phyloP scores from a whole-genome alignment of 2,329 filamentous ascomycete species.

The Pseudogymnoascus sp. region DNA sequence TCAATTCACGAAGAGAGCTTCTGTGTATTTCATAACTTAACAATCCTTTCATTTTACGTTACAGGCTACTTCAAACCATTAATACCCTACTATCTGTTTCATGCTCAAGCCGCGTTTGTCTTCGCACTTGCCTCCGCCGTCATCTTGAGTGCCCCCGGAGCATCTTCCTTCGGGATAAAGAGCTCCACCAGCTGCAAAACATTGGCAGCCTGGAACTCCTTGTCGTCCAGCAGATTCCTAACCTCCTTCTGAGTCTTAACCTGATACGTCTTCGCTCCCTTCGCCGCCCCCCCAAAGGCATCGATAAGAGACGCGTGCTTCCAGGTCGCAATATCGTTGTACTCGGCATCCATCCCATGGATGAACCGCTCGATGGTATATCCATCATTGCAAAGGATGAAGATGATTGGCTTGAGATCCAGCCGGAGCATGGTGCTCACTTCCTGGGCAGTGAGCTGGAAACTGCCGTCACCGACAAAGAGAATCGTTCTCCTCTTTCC shows the following conservation, averaged over 20 bases:
- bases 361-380: conserved; percentile 87
- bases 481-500: conserved; percentile 57
- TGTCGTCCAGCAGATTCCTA: conserved; percentile 54
- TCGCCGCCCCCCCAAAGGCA: conserved; percentile 56
- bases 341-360: conserved; percentile 69
- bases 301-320: conserved; percentile 60
- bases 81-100: neutral
- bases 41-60: neutral
- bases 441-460: conserved; percentile 80
- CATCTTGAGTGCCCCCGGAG: conserved; percentile 59
- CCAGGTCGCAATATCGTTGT: conserved; percentile 78
- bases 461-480: conserved; percentile 82
- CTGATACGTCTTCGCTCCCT: conserved; percentile 53
- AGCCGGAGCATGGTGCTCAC: conserved; percentile 76
- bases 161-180: conserved; percentile 72
- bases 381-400: conserved; percentile 80
- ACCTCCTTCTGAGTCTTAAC: conserved; percentile 64
- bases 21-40: neutral
- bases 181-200: conserved; percentile 68
- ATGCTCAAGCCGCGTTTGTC: conserved; percentile 45
- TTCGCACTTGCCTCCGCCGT: conserved; percentile 65
- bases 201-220: conserved; percentile 52
- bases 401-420: conserved; percentile 68
- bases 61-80: neutral
- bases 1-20: neutral